Evolutionary conservation across 1,284 basidiomycete genomes (phyloP), one percentile per base, ranked within the genome.

Genomic region (Fistulina hepatica): DNA sequence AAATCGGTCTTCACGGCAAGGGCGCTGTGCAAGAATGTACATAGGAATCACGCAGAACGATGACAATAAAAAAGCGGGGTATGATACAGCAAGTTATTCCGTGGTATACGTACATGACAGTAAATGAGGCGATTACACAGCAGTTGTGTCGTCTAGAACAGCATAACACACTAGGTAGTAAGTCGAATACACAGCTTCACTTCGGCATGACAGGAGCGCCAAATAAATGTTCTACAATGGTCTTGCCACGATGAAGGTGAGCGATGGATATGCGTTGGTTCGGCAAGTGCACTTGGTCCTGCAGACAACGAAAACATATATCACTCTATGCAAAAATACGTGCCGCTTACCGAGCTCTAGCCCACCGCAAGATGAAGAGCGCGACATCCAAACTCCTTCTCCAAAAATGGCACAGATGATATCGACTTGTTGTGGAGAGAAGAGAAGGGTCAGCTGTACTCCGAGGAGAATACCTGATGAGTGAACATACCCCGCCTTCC

Each of bases 351-450:
- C 22, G 76, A 74, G 52, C 81, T 83, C 53, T 89, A 83, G 0
- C 89, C 91, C 63, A 94, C 79, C 0, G 91, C 91, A 3, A 94
- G 67, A 56, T 94, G 91, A 11, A 94, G 65, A 1, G 88, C 86
- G 38, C 75, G 79, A 44, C 83, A 86, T 3, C 64, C 61, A 44
- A 98, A 90, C 52, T 83, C 81, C 52, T 93, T 89, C 58, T 97
- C 94, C 3, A 98, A 67, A 58, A 81, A 92, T 0, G 91, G 91
- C 1, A 97, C 76, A 1, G 88, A 89, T 2, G 92, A 92, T 36
- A 92, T 90, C 7, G 83, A 85, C 84, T 86, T 43, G n/a, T n/a
- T n/a, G n/a, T n/a, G n/a, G n/a, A n/a, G 9, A 23, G 19, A 27
- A 34, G 23, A 21, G 5, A 15, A 30, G 24, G 3, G 37, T 34